These are phyloP conservation scores for Knufia petricola DNA, from an alignment of 2,329 filamentous ascomycete genomes.

Conservation along the genomic window DNA sequence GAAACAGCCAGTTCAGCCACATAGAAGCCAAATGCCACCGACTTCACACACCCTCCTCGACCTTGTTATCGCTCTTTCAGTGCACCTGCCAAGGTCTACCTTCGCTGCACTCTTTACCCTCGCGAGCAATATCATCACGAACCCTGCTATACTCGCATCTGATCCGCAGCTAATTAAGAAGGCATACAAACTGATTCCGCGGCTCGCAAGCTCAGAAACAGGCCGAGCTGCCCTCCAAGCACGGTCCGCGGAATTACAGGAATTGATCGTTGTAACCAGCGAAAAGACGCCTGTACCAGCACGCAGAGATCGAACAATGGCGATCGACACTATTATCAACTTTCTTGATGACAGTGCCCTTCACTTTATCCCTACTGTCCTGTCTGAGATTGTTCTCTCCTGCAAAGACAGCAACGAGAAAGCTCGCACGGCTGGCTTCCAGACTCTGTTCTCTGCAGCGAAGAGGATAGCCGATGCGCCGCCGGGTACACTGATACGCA, in stretches of 20 bases:
- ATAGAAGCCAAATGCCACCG: slow-evolving; percentile 71
- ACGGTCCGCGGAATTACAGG: slow-evolving; percentile 68
- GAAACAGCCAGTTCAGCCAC: slow-evolving; percentile 48
- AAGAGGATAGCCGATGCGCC: slow-evolving; percentile 59
- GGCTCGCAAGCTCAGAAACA: slow-evolving; percentile 69
- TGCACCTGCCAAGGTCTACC: slow-evolving; percentile 80
- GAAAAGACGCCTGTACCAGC: slow-evolving; percentile 82
- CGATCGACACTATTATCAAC: slow-evolving; percentile 70
- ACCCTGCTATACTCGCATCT: slow-evolving; percentile 44
- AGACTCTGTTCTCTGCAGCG: slow-evolving; percentile 79
- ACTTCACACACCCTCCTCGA: slow-evolving; percentile 95
- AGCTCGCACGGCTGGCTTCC: slow-evolving; percentile 79
- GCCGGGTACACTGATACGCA: slow-evolving; percentile 65
- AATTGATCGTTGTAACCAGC: slow-evolving; percentile 66
- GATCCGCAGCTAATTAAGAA: slow-evolving; percentile 97
- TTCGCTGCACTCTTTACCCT: slow-evolving; percentile 80
- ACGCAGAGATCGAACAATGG: slow-evolving; percentile 73
- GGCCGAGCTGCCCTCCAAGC: slow-evolving; percentile 68
- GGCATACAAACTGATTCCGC: slow-evolving; percentile 93
- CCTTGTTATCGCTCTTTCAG: slow-evolving; percentile 87
- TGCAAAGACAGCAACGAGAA: slow-evolving; percentile 98
- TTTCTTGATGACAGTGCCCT: slow-evolving; percentile 68
- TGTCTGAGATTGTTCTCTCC: slow-evolving; percentile 90
- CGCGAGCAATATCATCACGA: slow-evolving; percentile 70
- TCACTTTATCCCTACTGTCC: slow-evolving; percentile 83